Percentiles rank a stretch among this genome's conserved stretches.
phyloP scores from a whole-genome alignment of 805 yeast species.

The Wickerhamiella azymoides region DNA sequence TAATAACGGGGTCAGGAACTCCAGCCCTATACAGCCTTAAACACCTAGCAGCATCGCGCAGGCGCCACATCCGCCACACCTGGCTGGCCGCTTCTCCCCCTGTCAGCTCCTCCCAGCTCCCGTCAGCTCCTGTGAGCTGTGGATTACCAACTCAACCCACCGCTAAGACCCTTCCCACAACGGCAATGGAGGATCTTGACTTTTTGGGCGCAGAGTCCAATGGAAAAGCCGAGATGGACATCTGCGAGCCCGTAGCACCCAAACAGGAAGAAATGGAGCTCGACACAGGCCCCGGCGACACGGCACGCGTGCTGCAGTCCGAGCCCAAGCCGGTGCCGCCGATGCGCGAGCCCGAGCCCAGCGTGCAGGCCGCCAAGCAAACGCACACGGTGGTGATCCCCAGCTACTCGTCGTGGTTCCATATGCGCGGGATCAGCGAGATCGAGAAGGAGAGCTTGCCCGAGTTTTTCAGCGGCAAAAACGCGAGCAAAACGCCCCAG shows the following conservation, averaged over 20 bases:
- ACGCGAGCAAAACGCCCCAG: constrained; percentile 66
- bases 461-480: constrained; percentile 55
- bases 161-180: neutral
- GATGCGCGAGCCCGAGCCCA: neutral
- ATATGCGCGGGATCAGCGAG: constrained; percentile 52
- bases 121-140: too few relatives aligned
- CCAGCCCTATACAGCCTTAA: too few relatives aligned
- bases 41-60: too few relatives aligned
- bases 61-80: too few relatives aligned
- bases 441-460: constrained; percentile 77
- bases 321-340: neutral
- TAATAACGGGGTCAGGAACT: too few relatives aligned
- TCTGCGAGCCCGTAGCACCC: neutral
- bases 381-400: constrained; percentile 78
- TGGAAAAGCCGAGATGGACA: neutral
- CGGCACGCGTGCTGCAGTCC: neutral
- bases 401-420: constrained; percentile 79
- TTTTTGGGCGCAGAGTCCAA: neutral
- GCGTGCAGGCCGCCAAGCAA: constrained; percentile 31
- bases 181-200: neutral
- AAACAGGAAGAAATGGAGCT: constrained; percentile 13
- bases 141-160: neutral
- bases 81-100: too few relatives aligned
- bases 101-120: too few relatives aligned
- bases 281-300: constrained; percentile 11